A percentile compares a stretch with the other conserved stretches of the same genome.
phyloP scores from a whole-genome alignment of 176 grass and related monocot species.

The Panicum miliaceum region DNA sequence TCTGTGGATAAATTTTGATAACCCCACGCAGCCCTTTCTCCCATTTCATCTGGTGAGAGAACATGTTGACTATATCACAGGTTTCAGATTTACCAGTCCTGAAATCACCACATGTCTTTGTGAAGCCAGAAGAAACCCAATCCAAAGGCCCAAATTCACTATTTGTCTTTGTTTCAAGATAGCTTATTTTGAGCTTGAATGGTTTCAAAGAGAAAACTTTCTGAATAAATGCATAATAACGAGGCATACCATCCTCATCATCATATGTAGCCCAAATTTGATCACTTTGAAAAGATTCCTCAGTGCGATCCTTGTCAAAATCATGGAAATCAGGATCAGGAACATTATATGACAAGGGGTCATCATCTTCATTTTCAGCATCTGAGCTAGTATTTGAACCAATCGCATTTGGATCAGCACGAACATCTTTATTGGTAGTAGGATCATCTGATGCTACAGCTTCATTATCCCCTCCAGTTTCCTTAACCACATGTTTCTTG shows the following conservation, averaged over 20 bases:
- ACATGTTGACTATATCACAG: constrained; percentile 62
- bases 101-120: constrained; percentile 72
- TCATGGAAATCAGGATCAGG: constrained; percentile 81
- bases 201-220: constrained; percentile 61
- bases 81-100: constrained; percentile 53
- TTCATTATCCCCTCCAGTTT: constrained; percentile 42
- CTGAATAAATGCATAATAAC: constrained; percentile 69
- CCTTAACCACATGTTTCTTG: constrained; percentile 36
- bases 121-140: constrained; percentile 67
- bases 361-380: constrained; percentile 50
- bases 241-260: constrained; percentile 74
- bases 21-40: constrained; percentile 60
- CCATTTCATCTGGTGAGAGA: constrained; percentile 67
- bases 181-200: constrained; percentile 61
- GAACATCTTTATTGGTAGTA: constrained; percentile 31
- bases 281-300: constrained; percentile 55
- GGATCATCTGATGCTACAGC: constrained; percentile 34
- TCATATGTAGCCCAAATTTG: constrained; percentile 80
- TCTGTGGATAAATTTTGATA: constrained; percentile 67
- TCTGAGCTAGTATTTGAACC: constrained; percentile 22
- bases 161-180: constrained; percentile 58
- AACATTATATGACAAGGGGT: constrained; percentile 53
- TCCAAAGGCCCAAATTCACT: constrained; percentile 60
- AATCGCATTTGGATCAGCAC: constrained; percentile 31
- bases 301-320: constrained; percentile 61